A percentile compares a stretch with the other conserved stretches of the same genome.
These are phyloP conservation scores for Trichoderma polysporum DNA, from an alignment of 2,329 filamentous ascomycete species.

Conservation along the genomic window DNA sequence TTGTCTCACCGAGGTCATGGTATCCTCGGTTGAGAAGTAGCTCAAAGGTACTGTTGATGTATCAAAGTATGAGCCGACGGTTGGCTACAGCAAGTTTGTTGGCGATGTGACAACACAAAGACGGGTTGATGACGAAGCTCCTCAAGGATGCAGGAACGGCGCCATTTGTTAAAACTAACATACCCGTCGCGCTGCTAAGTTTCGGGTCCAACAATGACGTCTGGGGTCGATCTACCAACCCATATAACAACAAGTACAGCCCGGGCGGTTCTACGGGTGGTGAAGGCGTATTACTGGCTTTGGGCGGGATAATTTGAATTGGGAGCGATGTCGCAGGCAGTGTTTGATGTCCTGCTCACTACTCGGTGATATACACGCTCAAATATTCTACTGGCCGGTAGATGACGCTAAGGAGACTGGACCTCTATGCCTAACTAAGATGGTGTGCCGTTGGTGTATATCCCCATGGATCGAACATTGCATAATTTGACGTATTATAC, in stretches of 20 bases:
- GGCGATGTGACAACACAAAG: no score
- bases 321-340: neutral
- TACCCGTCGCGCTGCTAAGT: neutral
- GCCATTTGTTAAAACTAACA: neutral
- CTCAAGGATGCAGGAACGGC: neutral
- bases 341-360: neutral
- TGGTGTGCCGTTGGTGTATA: conserved; percentile 58
- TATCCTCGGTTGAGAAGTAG: no score
- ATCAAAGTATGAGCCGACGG: no score
- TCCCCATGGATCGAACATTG: no score
- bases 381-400: neutral
- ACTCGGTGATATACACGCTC: neutral
- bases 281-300: neutral
- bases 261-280: neutral
- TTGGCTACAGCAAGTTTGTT: no score
- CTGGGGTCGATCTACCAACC: neutral
- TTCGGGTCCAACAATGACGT: neutral
- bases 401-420: neutral
- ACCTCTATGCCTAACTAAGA: neutral
- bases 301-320: neutral
- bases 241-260: neutral
- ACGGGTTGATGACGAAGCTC: no score
- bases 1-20: no score
- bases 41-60: no score
- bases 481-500: conserved; percentile 84